Percentiles rank a stretch among this genome's conserved stretches.
phyloP scores from a whole-genome alignment of 352 stramenopile genomes.

The Globisporangium megalacanthum region DNA sequence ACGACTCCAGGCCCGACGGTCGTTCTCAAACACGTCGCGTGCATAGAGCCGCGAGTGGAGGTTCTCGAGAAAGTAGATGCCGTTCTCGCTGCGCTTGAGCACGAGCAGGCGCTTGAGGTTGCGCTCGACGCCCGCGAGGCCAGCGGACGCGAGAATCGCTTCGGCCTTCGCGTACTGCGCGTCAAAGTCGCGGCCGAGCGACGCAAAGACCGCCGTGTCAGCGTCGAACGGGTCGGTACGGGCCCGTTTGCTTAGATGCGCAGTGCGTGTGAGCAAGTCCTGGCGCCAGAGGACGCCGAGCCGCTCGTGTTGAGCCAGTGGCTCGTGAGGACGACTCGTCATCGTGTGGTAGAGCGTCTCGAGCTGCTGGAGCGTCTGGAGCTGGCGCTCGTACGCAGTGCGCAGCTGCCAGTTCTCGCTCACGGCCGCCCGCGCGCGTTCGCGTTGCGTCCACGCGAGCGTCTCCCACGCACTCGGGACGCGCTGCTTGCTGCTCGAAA shows the following conservation, averaged over 20 bases:
- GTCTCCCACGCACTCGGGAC: slow-evolving; percentile 20
- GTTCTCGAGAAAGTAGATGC: slow-evolving; percentile 21
- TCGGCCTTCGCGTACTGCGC: slow-evolving; percentile 22
- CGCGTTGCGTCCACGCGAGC: slow-evolving; percentile 25
- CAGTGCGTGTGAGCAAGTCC: not conserved
- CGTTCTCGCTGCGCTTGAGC: not conserved
- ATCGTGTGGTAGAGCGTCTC: slow-evolving; percentile 20
- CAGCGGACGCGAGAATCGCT: slow-evolving; percentile 16
- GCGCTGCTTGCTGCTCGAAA: not conserved
- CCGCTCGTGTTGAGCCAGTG: not conserved
- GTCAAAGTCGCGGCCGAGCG: slow-evolving; percentile 11
- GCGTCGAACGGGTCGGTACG: slow-evolving; percentile 6
- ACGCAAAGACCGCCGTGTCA: slow-evolving; percentile 18
- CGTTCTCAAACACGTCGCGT: slow-evolving; percentile 1
- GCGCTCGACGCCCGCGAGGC: slow-evolving; percentile 21
- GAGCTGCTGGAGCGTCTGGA: slow-evolving; percentile 26
- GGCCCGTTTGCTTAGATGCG: not conserved
- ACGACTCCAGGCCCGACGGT: not conserved
- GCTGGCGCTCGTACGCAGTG: slow-evolving; percentile 26
- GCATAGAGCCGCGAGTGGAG: slow-evolving; percentile 2
- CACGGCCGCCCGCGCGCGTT: slow-evolving; percentile 20
- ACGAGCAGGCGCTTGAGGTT: slow-evolving; percentile 5
- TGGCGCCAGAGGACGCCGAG: not conserved
- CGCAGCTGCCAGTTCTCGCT: slow-evolving; percentile 29
- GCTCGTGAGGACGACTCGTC: not conserved